Conservation (phyloP, 495 filamentous ascomycete species). For the Podospora sp. region DNA sequence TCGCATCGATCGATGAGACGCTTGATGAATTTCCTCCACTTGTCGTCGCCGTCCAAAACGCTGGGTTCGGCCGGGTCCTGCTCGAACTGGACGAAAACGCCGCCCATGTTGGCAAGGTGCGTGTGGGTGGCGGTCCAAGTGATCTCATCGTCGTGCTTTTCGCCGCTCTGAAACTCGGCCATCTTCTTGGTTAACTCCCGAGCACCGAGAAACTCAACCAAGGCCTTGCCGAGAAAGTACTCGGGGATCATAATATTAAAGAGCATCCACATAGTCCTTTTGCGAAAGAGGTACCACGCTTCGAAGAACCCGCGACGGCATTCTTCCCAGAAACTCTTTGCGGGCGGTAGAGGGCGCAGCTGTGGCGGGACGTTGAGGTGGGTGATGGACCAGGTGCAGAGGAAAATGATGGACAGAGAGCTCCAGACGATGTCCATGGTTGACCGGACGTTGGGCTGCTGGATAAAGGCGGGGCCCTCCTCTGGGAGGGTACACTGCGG, state of each 20-base stretch:
- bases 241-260: constrained; percentile 10
- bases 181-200: neutral
- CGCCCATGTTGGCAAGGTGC: constrained; percentile 9
- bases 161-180: neutral
- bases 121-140: constrained; percentile 7
- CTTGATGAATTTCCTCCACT: neutral
- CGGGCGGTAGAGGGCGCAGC: neutral
- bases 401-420: constrained; percentile 10
- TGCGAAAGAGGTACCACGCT: neutral
- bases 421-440: constrained; percentile 17
- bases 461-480: constrained; percentile 1
- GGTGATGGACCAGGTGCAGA: constrained; percentile 15
- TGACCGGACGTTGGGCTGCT: constrained; percentile 18
- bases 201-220: neutral
- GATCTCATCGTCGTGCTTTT: constrained; percentile 6
- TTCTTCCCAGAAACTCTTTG: constrained; percentile 9
- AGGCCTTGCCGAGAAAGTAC: neutral
- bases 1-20: neutral
- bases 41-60: neutral
- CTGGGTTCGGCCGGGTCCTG: neutral
- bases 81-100: constrained; percentile 3
- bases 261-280: neutral
- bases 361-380: constrained; percentile 16
- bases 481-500: constrained; percentile 14
- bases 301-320: constrained; percentile 1